A percentile compares a stretch with the other conserved stretches of the same genome.
Conservation (phyloP, 1,139 yeast species). For the Wickerhamomyces sp. region DNA sequence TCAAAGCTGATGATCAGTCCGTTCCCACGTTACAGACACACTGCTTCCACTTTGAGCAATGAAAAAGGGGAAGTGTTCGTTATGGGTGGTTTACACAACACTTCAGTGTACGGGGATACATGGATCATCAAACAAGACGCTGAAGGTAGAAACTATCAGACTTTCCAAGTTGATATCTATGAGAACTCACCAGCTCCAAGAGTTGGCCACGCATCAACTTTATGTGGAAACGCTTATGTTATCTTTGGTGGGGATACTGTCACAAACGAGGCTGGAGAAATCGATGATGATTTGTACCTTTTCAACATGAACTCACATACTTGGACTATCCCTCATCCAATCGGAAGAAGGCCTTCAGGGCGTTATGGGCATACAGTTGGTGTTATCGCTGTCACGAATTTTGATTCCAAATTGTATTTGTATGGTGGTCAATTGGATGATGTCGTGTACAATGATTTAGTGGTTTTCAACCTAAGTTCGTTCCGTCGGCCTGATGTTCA, state of each 20-base stretch:
- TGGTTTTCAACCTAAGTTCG: constrained; percentile 83
- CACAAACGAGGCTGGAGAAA: constrained; percentile 66
- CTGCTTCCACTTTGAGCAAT: constrained; percentile 70
- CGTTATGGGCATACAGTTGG: constrained; percentile 87
- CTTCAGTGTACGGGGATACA: constrained; percentile 89
- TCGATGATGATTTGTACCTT: constrained; percentile 83
- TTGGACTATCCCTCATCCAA: constrained; percentile 86
- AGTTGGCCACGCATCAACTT: constrained; percentile 90
- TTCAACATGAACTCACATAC: constrained; percentile 86
- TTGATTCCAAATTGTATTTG: constrained; percentile 70
- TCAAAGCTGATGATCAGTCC: constrained; percentile 72
- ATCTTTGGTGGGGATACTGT: constrained; percentile 97
- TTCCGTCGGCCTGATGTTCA: constrained; percentile 77
- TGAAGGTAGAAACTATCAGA: constrained; percentile 23
- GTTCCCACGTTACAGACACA: constrained; percentile 91
- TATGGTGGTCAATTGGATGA: constrained; percentile 97
- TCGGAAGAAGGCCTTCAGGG: constrained; percentile 81
- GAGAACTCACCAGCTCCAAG: constrained; percentile 88
- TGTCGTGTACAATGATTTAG: constrained; percentile 77
- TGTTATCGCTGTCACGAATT: constrained; percentile 53
- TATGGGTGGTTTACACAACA: constrained; percentile 94
- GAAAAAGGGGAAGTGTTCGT: constrained; percentile 81
- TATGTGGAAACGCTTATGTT: constrained; percentile 93
- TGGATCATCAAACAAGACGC: constrained; percentile 66
- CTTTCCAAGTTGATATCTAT: constrained; percentile 52